These are phyloP conservation scores for Mycena crocata DNA, from an alignment of 768 basidiomycete genomes.

Conservation along the genomic window DNA sequence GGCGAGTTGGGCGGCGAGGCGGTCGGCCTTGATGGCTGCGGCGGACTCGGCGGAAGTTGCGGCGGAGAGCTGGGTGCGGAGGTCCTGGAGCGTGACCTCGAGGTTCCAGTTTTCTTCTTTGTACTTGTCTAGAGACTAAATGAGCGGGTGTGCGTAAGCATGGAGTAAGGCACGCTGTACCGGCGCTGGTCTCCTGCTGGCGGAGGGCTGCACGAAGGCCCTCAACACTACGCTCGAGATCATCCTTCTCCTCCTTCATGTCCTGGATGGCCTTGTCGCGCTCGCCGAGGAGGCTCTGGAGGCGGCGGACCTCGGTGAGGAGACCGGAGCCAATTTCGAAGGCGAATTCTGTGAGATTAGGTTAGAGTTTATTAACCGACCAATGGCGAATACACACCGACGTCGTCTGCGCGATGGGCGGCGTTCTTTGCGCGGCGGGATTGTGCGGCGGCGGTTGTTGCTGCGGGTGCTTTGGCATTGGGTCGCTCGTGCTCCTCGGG, in stretches of 20 bases:
- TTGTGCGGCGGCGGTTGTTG: slow-evolving; percentile 83
- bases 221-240: slow-evolving; percentile 84
- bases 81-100: slow-evolving; percentile 91
- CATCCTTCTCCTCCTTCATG: slow-evolving; percentile 92
- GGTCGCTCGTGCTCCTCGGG: slow-evolving; percentile 72
- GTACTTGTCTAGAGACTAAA: slow-evolving; percentile 76
- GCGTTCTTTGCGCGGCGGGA: slow-evolving; percentile 92
- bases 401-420: slow-evolving; percentile 89
- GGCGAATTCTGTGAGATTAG: slow-evolving; percentile 92
- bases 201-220: slow-evolving; percentile 77
- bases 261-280: slow-evolving; percentile 93
- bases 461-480: slow-evolving; percentile 50
- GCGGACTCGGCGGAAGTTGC: slow-evolving; percentile 72
- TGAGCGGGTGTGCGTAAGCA: neutral
- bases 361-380: slow-evolving; percentile 32
- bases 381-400: slow-evolving; percentile 58
- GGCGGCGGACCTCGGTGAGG: slow-evolving; percentile 89
- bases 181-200: slow-evolving; percentile 84
- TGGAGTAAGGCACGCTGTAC: slow-evolving; percentile 52
- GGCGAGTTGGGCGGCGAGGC: slow-evolving; percentile 80
- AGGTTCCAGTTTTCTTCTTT: slow-evolving; percentile 99
- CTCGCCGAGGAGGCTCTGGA: slow-evolving; percentile 92
- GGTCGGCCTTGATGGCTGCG: slow-evolving; percentile 82
- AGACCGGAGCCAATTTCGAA: slow-evolving; percentile 97
- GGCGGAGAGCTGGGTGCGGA: slow-evolving; percentile 76